Evolutionary conservation across 2,329 filamentous ascomycete species (phyloP).

Genomic region (Alternaria sp.): DNA sequence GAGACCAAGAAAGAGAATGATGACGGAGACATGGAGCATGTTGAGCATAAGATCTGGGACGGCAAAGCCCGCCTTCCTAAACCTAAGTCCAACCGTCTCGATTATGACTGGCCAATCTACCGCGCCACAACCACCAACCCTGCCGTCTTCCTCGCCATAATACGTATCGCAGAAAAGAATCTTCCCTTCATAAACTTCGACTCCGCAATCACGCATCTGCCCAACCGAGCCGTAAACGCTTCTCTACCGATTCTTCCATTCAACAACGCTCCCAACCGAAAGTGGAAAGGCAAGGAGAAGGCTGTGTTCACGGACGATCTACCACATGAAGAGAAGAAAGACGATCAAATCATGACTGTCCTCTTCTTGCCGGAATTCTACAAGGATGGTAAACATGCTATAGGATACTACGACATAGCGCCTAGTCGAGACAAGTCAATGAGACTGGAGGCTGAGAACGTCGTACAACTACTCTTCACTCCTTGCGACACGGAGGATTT

Average conservation of each 20-base stretch:
- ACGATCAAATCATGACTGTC: conserved; percentile 4
- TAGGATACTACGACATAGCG: conserved; percentile 19
- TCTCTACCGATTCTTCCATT: conserved; percentile 3
- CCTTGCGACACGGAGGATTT: conserved; percentile 18
- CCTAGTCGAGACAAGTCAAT: no score
- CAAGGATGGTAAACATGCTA: conserved; percentile 18
- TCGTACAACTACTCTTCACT: conserved; percentile 15
- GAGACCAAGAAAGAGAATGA: no score
- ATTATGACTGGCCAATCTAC: conserved; percentile 23
- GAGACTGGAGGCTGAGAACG: background rate
- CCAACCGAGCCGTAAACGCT: conserved; percentile 19
- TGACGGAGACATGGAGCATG: background rate
- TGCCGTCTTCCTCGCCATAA: conserved; percentile 29
- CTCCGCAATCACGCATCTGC: conserved; percentile 29
- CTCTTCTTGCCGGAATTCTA: conserved; percentile 32
- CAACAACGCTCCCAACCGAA: rapidly evolving
- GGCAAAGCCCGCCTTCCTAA: background rate
- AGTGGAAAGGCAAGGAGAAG: background rate
- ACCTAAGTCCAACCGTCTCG: background rate
- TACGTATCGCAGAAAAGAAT: conserved; percentile 31
- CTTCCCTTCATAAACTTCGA: conserved; percentile 26
- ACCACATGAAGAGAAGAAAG: background rate
- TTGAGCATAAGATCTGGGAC: background rate
- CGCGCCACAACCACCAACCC: conserved; percentile 24
- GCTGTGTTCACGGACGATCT: conserved; percentile 8